Base-by-base conservation (phyloP, 2,329 filamentous ascomycete species). In the Raffaelea deltoideospora region DNA sequence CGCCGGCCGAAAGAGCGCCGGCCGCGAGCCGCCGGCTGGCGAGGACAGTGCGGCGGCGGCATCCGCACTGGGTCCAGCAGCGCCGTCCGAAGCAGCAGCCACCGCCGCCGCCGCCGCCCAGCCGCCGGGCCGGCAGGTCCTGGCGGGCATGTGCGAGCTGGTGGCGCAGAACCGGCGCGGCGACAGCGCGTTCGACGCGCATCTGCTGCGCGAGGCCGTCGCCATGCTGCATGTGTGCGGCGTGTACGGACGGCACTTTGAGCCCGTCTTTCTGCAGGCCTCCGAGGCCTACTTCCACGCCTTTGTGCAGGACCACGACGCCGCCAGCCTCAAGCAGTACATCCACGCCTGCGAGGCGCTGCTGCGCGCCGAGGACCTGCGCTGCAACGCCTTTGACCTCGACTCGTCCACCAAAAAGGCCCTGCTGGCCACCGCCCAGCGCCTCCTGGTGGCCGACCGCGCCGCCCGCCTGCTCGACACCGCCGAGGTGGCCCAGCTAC, bases 211-310 rank as follows among this genome's bases (percentile, higher is more conserved):
- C 44, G 75, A 83, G 38, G 70, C 81, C 0, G 73, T 96, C 35
- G 71, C 76, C 40, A 85, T 95, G 72, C 69, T 96, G 42, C 78
- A 92, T 47, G 72, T 86, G n/a, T 69, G 95, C 32, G 75, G 77
- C 37, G 73, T 88, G 4, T 98, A 96, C 54, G 72, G 68, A 1
- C 78, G 68, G 41, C 64, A 72, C 13, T 94, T 98, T 47, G 90
- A 96, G 55, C 76, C 79, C 4, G 61, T 65, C 5, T 79, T 95
- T 43, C 58, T 94, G 37, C 58, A 64, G 9, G 56, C 69, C 6
- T 90, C 88, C 1, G 66, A 72, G 37, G 51, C 58, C 0, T 95
- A 79, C 49, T 77, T 90, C 44, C 51, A 60, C 19, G 62, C 70
- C 5, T 90, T 86, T 63, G 80, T 79, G 2, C 68, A 78, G 38